These are phyloP conservation scores for Zasmidium citrigriseum DNA, from an alignment of 2,329 filamentous ascomycete species.

Conservation along the genomic window DNA sequence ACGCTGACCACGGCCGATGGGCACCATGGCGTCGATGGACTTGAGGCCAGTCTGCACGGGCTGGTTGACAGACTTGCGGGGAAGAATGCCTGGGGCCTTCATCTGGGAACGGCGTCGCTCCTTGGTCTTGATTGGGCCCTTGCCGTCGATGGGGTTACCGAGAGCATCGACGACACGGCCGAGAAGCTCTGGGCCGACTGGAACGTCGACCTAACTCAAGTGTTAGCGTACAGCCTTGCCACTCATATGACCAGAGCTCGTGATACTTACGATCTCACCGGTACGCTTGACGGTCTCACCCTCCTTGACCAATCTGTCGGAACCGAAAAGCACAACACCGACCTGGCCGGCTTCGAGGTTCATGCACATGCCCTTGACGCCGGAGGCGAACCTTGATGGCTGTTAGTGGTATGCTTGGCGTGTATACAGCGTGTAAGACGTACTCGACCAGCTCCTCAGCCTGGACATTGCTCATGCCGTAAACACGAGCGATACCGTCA, in stretches of 20 bases:
- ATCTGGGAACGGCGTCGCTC: conserved; percentile 95
- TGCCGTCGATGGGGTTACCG: conserved; percentile 98
- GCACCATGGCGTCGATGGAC: conserved; percentile 99
- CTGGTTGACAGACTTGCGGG: conserved; percentile 95
- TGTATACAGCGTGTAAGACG: conserved; percentile 45
- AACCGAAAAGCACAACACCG: conserved; percentile 99
- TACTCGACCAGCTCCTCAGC: conserved; percentile 99
- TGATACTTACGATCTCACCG: conserved; percentile 85
- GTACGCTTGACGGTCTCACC: conserved; percentile 99
- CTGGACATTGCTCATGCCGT: conserved; percentile 99
- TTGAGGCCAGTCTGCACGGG: conserved; percentile 99
- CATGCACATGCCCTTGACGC: conserved; percentile 99
- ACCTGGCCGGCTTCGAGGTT: conserved; percentile 99
- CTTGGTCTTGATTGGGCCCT: conserved; percentile 91
- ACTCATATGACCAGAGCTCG: not conserved
- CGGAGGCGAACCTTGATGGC: conserved; percentile 82
- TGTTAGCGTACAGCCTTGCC: conserved; percentile 12
- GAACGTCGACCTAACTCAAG: conserved; percentile 78
- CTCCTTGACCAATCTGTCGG: conserved; percentile 99
- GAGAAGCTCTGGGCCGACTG: conserved; percentile 88
- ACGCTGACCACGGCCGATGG: conserved; percentile 99
- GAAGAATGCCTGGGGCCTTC: conserved; percentile 98
- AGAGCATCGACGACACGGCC: conserved; percentile 98
- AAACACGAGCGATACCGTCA: conserved; percentile 99
- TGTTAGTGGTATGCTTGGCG: conserved; percentile 13